Evolutionary conservation across 768 basidiomycete genomes (phyloP).

Genomic region (Melanogaster broomeanus): DNA sequence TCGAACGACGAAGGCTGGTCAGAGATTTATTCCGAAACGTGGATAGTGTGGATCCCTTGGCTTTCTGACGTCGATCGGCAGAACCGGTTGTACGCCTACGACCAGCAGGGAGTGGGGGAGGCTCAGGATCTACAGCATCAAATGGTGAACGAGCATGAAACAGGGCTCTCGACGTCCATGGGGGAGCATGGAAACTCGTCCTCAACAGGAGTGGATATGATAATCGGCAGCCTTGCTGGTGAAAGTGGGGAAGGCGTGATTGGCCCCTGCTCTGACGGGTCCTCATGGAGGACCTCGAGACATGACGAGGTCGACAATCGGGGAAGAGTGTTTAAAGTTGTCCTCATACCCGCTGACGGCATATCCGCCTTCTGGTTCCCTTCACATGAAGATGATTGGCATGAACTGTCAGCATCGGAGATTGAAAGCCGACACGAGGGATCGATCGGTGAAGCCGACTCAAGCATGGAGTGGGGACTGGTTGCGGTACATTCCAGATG

Average conservation of each 20-base stretch:
- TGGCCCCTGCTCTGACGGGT: slow-evolving; percentile 22
- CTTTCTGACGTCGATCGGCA: slow-evolving; percentile 10
- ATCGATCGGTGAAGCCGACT: slow-evolving; percentile 2
- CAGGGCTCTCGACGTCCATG: slow-evolving; percentile 21
- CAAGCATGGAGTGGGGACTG: background rate
- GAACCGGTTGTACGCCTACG: slow-evolving; percentile 24
- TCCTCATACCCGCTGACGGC: slow-evolving; percentile 16
- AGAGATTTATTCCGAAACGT: slow-evolving; percentile 40
- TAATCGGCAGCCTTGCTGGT: slow-evolving; percentile 6
- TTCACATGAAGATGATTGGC: slow-evolving; percentile 13
- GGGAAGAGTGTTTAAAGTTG: slow-evolving; percentile 20
- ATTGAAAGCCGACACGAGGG: background rate
- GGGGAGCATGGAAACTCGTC: slow-evolving; percentile 6
- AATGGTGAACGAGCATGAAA: slow-evolving; percentile 27
- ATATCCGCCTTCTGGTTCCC: slow-evolving; percentile 14
- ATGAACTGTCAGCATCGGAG: background rate
- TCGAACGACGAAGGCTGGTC: slow-evolving; percentile 47
- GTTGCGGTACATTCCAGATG: background rate
- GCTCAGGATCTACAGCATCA: slow-evolving; percentile 9
- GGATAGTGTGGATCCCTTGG: slow-evolving; percentile 13
- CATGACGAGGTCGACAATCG: slow-evolving; percentile 24
- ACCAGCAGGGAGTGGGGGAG: background rate
- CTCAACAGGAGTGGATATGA: slow-evolving; percentile 20
- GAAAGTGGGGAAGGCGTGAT: slow-evolving; percentile 9
- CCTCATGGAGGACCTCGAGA: slow-evolving; percentile 33